Conservation (phyloP, 345 rosid species). For the Eucalyptus regnans region DNA sequence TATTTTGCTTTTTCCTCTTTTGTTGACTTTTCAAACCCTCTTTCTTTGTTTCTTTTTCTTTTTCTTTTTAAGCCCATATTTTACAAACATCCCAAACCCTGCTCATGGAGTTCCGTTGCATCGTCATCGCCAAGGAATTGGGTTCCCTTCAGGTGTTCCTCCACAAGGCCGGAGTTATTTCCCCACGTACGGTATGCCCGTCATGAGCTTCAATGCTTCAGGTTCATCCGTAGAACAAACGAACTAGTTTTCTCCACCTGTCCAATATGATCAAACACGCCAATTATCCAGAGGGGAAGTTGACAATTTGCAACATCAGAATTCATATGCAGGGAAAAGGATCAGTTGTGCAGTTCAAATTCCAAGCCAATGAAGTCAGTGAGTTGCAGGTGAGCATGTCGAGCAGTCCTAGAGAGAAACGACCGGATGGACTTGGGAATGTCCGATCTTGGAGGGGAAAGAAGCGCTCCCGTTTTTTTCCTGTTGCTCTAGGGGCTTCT, state of each 20-base stretch:
- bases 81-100: slow-evolving; percentile 15
- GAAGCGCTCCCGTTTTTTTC: slow-evolving; percentile 10
- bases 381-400: slow-evolving; percentile 41
- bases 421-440: neutral
- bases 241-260: slow-evolving; percentile 19
- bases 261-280: slow-evolving; percentile 8
- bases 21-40: too few relatives aligned
- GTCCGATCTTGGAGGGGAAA: slow-evolving; percentile 3
- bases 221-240: slow-evolving; percentile 38
- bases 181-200: slow-evolving; percentile 53
- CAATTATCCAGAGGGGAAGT: slow-evolving; percentile 16
- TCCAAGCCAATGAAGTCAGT: slow-evolving; percentile 18
- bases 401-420: slow-evolving; percentile 23
- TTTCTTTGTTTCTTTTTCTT: too few relatives aligned
- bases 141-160: slow-evolving; percentile 22
- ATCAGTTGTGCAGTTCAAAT: slow-evolving; percentile 4
- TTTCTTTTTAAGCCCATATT: too few relatives aligned
- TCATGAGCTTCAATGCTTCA: slow-evolving; percentile 20
- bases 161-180: slow-evolving; percentile 42
- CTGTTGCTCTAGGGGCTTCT: neutral
- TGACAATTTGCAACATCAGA: slow-evolving; percentile 25
- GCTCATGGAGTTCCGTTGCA: slow-evolving; percentile 21
- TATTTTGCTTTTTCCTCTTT: too few relatives aligned
- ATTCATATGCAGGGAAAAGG: slow-evolving; percentile 15
- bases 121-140: slow-evolving; percentile 28